A percentile compares a stretch with the other conserved stretches of the same genome.
Conservation (phyloP, 768 basidiomycete species). For the Leccinum truebloodii region DNA sequence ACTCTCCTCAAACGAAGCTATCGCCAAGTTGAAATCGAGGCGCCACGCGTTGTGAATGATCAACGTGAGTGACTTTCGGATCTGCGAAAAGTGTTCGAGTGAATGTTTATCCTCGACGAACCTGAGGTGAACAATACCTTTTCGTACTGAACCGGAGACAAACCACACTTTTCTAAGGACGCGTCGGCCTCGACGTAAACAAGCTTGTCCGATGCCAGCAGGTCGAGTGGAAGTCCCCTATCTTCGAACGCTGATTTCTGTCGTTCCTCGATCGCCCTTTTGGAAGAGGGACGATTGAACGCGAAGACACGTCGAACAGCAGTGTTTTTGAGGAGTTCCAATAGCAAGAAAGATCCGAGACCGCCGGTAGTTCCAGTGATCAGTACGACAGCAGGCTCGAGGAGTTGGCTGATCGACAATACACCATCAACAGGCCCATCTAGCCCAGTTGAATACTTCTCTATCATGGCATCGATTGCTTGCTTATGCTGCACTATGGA, state of each 20-base stretch:
- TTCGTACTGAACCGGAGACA: constrained; percentile 24
- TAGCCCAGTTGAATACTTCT: constrained; percentile 36
- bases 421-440: constrained; percentile 8
- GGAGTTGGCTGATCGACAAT: constrained; percentile 2
- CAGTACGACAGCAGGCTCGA: constrained; percentile 30
- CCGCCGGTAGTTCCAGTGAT: constrained; percentile 45
- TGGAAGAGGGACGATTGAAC: constrained; percentile 10
- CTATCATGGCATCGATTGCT: constrained; percentile 40
- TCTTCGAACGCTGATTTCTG: constrained; percentile 27
- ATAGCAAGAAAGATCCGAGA: constrained; percentile 41
- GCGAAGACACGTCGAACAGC: constrained; percentile 26
- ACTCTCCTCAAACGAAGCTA: constrained; percentile 46
- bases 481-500: constrained; percentile 11
- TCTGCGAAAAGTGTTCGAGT: constrained; percentile 19
- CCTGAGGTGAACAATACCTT: constrained; percentile 8
- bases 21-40: constrained; percentile 42
- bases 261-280: constrained; percentile 21
- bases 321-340: constrained; percentile 26
- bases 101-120: no score
- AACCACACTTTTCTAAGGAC: constrained; percentile 30
- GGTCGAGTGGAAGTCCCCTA: constrained; percentile 17
- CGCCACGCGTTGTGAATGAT: constrained; percentile 48
- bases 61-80: constrained; percentile 34
- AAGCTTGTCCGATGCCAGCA: constrained; percentile 12
- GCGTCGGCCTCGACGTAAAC: constrained; percentile 38